phyloP scores from a whole-genome alignment of 352 stramenopile species.

The Phytophthora pisi region DNA sequence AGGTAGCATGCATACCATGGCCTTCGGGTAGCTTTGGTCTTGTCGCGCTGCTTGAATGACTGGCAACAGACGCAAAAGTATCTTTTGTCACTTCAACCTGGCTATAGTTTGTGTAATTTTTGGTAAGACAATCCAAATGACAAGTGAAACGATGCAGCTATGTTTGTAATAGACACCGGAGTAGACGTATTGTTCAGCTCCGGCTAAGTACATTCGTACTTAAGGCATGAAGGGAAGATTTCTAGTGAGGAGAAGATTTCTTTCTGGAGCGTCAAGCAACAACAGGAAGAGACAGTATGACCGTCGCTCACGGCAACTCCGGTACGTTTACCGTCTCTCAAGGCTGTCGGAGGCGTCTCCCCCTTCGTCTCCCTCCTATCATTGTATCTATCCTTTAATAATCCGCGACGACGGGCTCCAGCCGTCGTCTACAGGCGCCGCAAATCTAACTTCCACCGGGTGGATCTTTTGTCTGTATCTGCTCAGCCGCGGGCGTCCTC shows the following conservation, averaged over 20 bases:
- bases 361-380: constrained; percentile 1
- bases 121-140: background rate
- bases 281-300: constrained; percentile 47
- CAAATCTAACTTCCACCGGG: constrained; percentile 36
- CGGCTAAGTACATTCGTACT: too few relatives aligned
- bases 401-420: constrained; percentile 12
- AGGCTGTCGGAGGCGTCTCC: background rate
- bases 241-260: constrained; percentile 42
- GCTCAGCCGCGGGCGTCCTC: constrained; percentile 84
- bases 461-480: constrained; percentile 42
- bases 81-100: constrained; percentile 31
- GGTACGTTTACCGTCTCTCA: constrained; percentile 42
- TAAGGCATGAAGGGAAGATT: background rate
- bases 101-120: constrained; percentile 8
- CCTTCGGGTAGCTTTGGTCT: background rate
- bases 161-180: constrained; percentile 15
- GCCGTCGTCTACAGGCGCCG: constrained; percentile 2
- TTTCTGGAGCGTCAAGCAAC: constrained; percentile 40
- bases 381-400: constrained; percentile 3
- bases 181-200: too few relatives aligned
- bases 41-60: background rate
- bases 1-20: background rate
- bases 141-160: background rate
- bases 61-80: constrained; percentile 18
- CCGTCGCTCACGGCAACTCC: constrained; percentile 60